Base-by-base conservation (phyloP, 139 green algal genomes). In the Trebouxia sp. region DNA sequence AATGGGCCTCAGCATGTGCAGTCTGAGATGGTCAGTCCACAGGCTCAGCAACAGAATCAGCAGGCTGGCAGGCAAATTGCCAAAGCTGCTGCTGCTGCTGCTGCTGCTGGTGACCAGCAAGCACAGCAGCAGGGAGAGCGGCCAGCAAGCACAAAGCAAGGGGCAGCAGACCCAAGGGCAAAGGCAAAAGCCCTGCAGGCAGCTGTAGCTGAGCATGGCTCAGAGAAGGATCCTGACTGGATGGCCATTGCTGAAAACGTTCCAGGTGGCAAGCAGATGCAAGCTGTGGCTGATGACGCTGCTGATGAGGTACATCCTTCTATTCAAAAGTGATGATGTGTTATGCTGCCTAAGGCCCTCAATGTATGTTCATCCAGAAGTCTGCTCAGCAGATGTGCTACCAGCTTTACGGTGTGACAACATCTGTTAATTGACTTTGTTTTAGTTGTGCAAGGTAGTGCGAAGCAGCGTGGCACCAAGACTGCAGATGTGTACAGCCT, bases 181-280 rank as follows among this genome's bases (percentile, higher is more conserved):
- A 15, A 70, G 62, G 3, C 62, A 41, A 22, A 12, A 45, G 62
- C 12, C 10, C 62, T 30, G 15, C 14, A 72, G 35, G 32, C 42
- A 1, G 62, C 62, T 45, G 35, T 35, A 30, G 62, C 62, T 8
- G 10, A 26, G 32, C 35, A n/a, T 30, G 35, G 43, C 62, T 72
- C 62, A 30, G 62, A 17, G 26, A 35, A 72, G 28, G 62, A 72
- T 15, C 15, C 32, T 72, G 62, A 72, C 6, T 72, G 62, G 62
- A 35, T 72, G 62, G 62, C 62, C 9, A 72, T 72, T 43, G 62
- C 32, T 42, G 32, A 72, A 15, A 42, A 72, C 14, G 32, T 72
- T 22, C 32, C 62, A 45, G 62, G 28, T 42, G 32, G 62, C 62
- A 72, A n/a, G 62, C 62, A 72, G 11, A 43, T 72, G 62, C 62